Percentiles rank a stretch among this genome's conserved stretches.
Evolutionary conservation across 768 basidiomycete species (phyloP).

Genomic region (Suillus subluteus): DNA sequence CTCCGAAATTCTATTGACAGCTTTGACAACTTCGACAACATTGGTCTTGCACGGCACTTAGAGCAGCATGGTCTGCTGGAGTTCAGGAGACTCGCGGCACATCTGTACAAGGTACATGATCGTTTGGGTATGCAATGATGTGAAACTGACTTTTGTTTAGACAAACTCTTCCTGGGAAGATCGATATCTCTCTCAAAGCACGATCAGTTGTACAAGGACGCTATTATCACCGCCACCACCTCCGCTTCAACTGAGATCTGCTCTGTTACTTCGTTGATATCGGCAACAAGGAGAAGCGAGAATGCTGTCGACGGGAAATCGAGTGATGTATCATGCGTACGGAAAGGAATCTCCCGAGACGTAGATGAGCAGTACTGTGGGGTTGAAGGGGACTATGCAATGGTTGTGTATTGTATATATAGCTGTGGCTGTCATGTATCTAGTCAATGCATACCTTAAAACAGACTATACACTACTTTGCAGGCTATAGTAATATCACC

Average conservation of each 20-base stretch:
- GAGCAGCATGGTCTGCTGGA: constrained; percentile 92
- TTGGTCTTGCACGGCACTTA: constrained; percentile 80
- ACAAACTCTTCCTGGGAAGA: constrained; percentile 98
- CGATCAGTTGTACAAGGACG: constrained; percentile 97
- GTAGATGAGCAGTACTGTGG: too few species aligned
- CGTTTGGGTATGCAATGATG: neutral
- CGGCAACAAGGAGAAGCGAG: constrained; percentile 97
- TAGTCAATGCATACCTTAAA: too few species aligned
- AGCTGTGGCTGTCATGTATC: too few species aligned
- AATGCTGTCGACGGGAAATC: too few species aligned
- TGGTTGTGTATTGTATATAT: too few species aligned
- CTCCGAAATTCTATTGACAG: constrained; percentile 97
- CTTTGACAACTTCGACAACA: constrained; percentile 97
- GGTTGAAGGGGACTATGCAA: too few species aligned
- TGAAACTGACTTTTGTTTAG: constrained; percentile 39
- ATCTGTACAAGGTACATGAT: constrained; percentile 83
- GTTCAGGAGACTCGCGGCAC: constrained; percentile 92
- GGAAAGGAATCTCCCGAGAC: too few species aligned
- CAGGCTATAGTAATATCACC: too few species aligned
- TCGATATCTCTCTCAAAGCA: constrained; percentile 94
- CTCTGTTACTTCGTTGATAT: constrained; percentile 97
- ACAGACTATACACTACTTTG: too few species aligned
- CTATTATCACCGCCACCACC: constrained; percentile 89
- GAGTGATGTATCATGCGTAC: too few species aligned
- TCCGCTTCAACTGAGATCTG: constrained; percentile 84